Evolutionary conservation across 1,139 yeast genomes (phyloP).

Genomic region (Yamadazyma taylorii): DNA sequence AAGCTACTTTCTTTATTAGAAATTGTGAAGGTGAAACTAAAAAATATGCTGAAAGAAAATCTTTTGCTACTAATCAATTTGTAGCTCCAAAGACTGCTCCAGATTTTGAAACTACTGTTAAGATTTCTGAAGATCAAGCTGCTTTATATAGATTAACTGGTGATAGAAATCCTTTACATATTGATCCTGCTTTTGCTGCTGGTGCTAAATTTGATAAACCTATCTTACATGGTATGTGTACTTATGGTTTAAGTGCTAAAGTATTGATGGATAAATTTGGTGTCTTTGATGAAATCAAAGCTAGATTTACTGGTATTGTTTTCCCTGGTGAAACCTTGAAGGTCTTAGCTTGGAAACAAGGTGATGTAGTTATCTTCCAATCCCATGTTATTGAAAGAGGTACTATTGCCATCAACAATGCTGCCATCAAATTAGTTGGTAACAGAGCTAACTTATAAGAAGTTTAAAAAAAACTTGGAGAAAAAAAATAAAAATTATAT

Average conservation of each 20-base stretch:
- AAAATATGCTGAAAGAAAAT: constrained; percentile 45
- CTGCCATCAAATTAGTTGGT: constrained; percentile 70
- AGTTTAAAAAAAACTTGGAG: too few relatives aligned
- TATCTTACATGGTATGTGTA: constrained; percentile 89
- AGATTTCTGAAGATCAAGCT: constrained; percentile 76
- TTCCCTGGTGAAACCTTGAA: constrained; percentile 95
- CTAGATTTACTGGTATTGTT: constrained; percentile 87
- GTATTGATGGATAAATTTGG: constrained; percentile 80
- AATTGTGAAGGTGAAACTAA: constrained; percentile 72
- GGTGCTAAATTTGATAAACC: constrained; percentile 87
- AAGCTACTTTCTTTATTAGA: constrained; percentile 83
- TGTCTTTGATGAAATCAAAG: constrained; percentile 80
- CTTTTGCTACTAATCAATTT: constrained; percentile 66
- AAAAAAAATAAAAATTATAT: constrained; percentile 2
- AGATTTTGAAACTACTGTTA: constrained; percentile 60
- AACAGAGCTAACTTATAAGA: constrained; percentile 43
- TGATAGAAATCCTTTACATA: constrained; percentile 92
- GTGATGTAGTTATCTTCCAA: constrained; percentile 73
- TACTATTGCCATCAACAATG: constrained; percentile 78
- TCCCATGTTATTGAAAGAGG: constrained; percentile 80
- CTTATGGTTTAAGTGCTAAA: constrained; percentile 81
- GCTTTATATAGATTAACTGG: constrained; percentile 90
- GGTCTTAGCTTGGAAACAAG: constrained; percentile 81
- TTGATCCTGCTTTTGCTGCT: constrained; percentile 88
- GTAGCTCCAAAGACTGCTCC: constrained; percentile 66